Evolutionary conservation across 2,329 filamentous ascomycete species (phyloP), one percentile per base, ranked within the genome.

Genomic region (Phialophora chinensis): DNA sequence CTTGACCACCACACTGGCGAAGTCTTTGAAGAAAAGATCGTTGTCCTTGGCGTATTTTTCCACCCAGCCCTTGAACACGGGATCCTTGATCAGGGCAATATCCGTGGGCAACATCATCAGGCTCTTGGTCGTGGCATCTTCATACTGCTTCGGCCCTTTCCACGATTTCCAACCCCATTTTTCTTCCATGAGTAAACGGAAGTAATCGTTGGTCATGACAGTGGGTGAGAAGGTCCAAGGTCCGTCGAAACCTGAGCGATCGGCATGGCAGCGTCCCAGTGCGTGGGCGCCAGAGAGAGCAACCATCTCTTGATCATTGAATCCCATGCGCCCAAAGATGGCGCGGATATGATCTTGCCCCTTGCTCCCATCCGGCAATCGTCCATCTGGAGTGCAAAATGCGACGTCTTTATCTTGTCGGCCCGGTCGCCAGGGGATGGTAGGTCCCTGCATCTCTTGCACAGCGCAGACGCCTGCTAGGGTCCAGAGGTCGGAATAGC

Each of bases 61-160:
- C 33, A 94, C 91, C 75, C 87, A 89, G 76, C 87, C 83, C 81
- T 86, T 88, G 85, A 98, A 96, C 72, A 84, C 84, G 86, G 94
- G 94, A 82, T 98, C 94, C 82, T 93, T 87, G 76, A 96, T 82
- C 64, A 98, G 84, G 64, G 90, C 90, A 81, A 96, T 88, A 77
- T 99, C 94, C 71, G 92, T 91, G 61, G 95, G 95, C 79, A 99
- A 84, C 94, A 99, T 98, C 95, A 99, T 98, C 74, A 98, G 83
- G 50, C 86, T 85, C 87, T 96, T 93, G 75, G 90, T 92, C 76
- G 84, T 87, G 83, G 91, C 91, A 82, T 98, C 93, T 82, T 96
- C 89, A 78, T 90, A 94, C 86, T 96, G 93, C 81, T 89, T 88
- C 72, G 93, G 93, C 31, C 95, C 94, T 74, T 93, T 88, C 94